A percentile compares a stretch with the other conserved stretches of the same genome.
These are phyloP conservation scores for Cymbopogon flexuosus DNA, from an alignment of 202 grass and related monocot genomes.

Conservation along the genomic window DNA sequence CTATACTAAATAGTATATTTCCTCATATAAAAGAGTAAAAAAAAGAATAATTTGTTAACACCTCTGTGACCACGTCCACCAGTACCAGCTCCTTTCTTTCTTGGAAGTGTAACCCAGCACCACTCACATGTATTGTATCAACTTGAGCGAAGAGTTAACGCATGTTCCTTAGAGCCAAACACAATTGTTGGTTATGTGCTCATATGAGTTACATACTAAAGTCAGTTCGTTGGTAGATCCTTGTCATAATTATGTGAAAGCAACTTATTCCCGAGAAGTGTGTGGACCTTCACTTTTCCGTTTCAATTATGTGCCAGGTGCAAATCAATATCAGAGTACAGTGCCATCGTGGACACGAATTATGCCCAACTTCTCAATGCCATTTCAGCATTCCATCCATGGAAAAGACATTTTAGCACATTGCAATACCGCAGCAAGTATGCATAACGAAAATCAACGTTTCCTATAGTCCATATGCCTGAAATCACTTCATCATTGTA, in stretches of 20 bases:
- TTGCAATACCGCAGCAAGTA: neutral
- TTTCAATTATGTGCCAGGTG: conserved; percentile 6
- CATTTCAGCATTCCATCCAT: neutral
- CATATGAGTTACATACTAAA: neutral
- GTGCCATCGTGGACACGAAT: neutral
- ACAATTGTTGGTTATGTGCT: neutral
- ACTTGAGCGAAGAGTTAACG: neutral
- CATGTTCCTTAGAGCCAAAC: neutral
- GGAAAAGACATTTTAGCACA: neutral
- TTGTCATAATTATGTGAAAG: conserved; percentile 16
- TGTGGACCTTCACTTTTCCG: neutral
- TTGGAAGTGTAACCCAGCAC: neutral
- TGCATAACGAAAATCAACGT: no score
- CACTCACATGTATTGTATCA: neutral
- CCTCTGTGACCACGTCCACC: neutral
- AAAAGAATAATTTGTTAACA: neutral
- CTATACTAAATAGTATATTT: neutral
- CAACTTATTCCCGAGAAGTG: conserved; percentile 15
- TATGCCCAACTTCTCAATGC: neutral
- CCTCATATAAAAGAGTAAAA: neutral
- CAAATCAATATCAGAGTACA: neutral
- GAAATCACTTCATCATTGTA: neutral
- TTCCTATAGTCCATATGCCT: no score
- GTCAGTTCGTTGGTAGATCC: conserved; percentile 4
- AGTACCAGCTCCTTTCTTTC: neutral